Evolutionary conservation across 2,329 filamentous ascomycete species (phyloP).

Genomic region (Phyllosticta citribraziliensis): DNA sequence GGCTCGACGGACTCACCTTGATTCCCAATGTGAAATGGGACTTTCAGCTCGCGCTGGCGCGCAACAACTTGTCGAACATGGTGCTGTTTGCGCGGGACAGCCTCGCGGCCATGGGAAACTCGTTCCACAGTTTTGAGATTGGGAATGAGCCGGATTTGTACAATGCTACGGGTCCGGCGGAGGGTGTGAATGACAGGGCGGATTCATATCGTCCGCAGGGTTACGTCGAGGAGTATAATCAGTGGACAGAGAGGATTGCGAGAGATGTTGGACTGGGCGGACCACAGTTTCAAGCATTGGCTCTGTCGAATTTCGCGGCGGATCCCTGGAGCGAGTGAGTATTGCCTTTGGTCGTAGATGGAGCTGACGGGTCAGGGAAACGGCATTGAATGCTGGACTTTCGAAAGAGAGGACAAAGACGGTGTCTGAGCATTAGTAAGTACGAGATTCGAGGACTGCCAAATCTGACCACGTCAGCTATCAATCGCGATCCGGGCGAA

Average conservation of each 20-base stretch:
- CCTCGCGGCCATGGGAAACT: not conserved
- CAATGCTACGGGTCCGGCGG: not conserved
- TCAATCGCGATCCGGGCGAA: not conserved
- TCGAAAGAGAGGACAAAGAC: not conserved
- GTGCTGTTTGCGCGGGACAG: not conserved
- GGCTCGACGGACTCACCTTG: not conserved
- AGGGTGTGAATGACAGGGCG: not conserved
- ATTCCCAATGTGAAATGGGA: not conserved
- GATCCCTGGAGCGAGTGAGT: not conserved
- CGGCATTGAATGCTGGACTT: not conserved
- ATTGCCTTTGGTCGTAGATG: too few species aligned
- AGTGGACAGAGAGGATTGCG: not conserved
- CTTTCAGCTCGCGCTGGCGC: not conserved
- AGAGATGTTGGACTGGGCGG: not conserved
- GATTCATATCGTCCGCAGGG: not conserved
- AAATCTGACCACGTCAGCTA: not conserved
- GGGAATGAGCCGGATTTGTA: constrained; percentile 6
- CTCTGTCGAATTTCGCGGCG: constrained; percentile 1
- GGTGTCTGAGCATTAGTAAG: constrained; percentile 4
- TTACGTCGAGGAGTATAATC: not conserved
- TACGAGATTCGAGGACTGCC: too few species aligned
- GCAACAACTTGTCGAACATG: not conserved
- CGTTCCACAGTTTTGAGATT: not conserved
- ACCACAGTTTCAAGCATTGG: constrained; percentile 1
- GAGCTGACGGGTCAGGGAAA: not conserved